Conservation (phyloP, 352 stramenopile genomes). For the Pythium graminicola region DNA sequence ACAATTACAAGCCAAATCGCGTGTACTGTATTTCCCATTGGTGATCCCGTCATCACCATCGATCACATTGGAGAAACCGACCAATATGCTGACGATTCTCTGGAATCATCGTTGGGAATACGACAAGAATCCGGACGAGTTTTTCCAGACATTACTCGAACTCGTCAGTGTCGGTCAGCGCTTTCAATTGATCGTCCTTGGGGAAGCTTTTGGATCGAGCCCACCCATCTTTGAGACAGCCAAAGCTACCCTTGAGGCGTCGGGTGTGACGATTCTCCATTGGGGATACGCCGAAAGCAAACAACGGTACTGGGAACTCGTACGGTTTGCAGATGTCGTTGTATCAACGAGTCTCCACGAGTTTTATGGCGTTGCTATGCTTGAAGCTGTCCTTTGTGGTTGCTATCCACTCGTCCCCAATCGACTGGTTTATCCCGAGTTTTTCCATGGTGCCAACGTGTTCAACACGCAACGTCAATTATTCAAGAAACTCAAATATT, state of each 20-base stretch:
- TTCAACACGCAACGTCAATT: conserved; percentile 44
- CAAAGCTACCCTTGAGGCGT: conserved; percentile 23
- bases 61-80: not conserved
- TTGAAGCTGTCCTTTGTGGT: conserved; percentile 41
- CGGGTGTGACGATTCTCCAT: conserved; percentile 28
- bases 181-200: conserved; percentile 41
- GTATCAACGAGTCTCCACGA: conserved; percentile 50
- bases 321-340: conserved; percentile 34
- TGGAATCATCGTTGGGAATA: conserved; percentile 59
- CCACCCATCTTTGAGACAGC: conserved; percentile 25
- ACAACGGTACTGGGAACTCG: conserved; percentile 32
- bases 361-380: conserved; percentile 47
- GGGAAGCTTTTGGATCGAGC: conserved; percentile 30
- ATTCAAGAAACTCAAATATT: conserved; percentile 39
- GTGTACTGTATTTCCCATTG: conserved; percentile 41
- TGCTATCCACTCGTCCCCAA: conserved; percentile 48
- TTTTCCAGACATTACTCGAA: conserved; percentile 40
- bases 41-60: conserved; percentile 11
- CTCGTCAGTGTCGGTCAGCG: conserved; percentile 14
- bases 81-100: conserved; percentile 27
- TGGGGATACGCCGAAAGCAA: conserved; percentile 33
- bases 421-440: conserved; percentile 42
- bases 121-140: conserved; percentile 50
- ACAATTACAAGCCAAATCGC: conserved; percentile 25
- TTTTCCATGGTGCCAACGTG: conserved; percentile 28